phyloP scores from a whole-genome alignment of 805 yeast genomes.

The Monosporozyma aquatica region DNA sequence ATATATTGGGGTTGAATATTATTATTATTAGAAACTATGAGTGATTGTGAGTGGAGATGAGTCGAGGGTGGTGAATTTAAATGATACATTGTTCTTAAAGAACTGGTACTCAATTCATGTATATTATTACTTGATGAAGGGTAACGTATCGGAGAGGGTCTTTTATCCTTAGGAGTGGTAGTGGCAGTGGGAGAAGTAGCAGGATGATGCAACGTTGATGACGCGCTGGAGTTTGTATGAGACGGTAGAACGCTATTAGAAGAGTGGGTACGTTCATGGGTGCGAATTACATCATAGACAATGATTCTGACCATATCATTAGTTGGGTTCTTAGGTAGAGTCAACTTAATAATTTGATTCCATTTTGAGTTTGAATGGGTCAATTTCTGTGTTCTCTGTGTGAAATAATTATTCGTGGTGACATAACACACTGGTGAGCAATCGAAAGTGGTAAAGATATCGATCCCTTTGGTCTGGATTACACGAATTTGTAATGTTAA shows the following conservation, averaged over 20 bases:
- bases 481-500: slow-evolving; percentile 18
- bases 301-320: slow-evolving; percentile 24
- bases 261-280: too few relatives aligned
- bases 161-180: background rate
- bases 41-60: background rate
- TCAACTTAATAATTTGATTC: slow-evolving; percentile 23
- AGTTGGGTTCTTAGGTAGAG: slow-evolving; percentile 20
- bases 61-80: background rate
- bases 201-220: too few relatives aligned
- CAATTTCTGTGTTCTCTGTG: slow-evolving; percentile 17
- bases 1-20: slow-evolving; percentile 1
- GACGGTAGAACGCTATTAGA: too few relatives aligned
- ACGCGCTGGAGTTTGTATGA: too few relatives aligned
- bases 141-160: background rate
- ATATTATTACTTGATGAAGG: background rate
- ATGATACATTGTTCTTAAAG: background rate
- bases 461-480: slow-evolving; percentile 19
- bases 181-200: background rate
- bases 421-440: slow-evolving; percentile 27
- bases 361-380: slow-evolving; percentile 18
- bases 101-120: background rate
- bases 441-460: slow-evolving; percentile 17
- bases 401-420: slow-evolving; percentile 20
- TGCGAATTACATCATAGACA: slow-evolving; percentile 22
- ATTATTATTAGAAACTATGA: background rate